These are phyloP conservation scores for Penicillium waksmanii DNA, from an alignment of 495 filamentous ascomycete genomes.

Conservation along the genomic window DNA sequence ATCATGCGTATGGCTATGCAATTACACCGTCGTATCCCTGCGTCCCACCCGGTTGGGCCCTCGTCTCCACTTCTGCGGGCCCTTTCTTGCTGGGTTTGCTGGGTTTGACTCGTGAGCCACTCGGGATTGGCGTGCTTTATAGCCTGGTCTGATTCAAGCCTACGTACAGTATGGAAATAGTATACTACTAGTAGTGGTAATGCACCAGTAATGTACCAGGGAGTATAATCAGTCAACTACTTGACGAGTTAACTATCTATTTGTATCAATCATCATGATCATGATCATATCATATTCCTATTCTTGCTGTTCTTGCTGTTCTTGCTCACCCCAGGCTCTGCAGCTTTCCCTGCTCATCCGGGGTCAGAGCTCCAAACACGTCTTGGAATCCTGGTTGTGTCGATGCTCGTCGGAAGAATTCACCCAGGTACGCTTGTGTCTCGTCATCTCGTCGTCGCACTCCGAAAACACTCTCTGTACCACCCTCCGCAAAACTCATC, in stretches of 20 bases:
- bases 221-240: too few species aligned
- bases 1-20: too few species aligned
- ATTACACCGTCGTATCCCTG: background rate
- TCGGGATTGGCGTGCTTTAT: background rate
- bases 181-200: too few species aligned
- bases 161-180: background rate
- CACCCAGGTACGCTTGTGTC: conserved; percentile 78
- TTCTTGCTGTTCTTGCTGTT: too few species aligned
- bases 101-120: background rate
- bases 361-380: conserved; percentile 68
- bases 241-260: too few species aligned
- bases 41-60: background rate
- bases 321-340: conserved; percentile 36
- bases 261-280: too few species aligned
- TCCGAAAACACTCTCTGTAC: conserved; percentile 53
- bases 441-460: conserved; percentile 83
- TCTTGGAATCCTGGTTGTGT: conserved; percentile 75
- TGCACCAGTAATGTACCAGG: too few species aligned
- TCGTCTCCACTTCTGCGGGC: conserved; percentile 4
- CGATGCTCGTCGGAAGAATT: conserved; percentile 78
- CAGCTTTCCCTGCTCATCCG: conserved; percentile 76
- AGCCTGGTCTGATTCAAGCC: background rate
- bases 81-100: conserved; percentile 3
- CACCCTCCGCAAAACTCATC: conserved; percentile 72
- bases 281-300: too few species aligned